phyloP scores from a whole-genome alignment of 2,329 filamentous ascomycete species.

The Trichoderma atrobrunneum region DNA sequence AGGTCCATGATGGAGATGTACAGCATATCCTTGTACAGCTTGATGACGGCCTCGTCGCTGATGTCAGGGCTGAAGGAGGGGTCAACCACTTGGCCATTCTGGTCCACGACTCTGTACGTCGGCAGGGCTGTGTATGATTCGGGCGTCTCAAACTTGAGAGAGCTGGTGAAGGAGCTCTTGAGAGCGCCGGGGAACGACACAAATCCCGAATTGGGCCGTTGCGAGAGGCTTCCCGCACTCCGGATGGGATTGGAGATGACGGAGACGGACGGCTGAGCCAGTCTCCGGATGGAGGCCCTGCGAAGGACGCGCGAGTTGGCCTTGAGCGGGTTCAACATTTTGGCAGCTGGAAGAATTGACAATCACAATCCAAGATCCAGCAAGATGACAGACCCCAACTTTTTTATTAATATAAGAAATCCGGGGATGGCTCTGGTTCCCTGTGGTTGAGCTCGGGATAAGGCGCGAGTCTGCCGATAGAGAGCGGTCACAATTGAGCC shows the following conservation, averaged over 20 bases:
- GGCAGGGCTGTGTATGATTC: constrained; percentile 72
- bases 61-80: constrained; percentile 66
- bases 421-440: neutral
- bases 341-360: neutral
- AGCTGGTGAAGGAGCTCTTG: constrained; percentile 85
- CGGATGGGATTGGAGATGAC: constrained; percentile 28
- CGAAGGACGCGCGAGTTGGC: constrained; percentile 12
- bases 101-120: constrained; percentile 89
- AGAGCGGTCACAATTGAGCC: constrained; percentile 33
- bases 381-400: neutral
- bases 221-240: constrained; percentile 50
- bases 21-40: constrained; percentile 65
- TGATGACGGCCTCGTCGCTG: constrained; percentile 57
- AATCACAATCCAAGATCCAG: neutral
- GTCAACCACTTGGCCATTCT: constrained; percentile 81
- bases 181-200: constrained; percentile 90
- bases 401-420: constrained; percentile 1
- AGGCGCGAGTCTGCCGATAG: constrained; percentile 14
- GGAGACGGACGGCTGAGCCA: constrained; percentile 6
- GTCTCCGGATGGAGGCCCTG: neutral
- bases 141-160: constrained; percentile 74
- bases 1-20: constrained; percentile 83
- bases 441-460: neutral
- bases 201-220: constrained; percentile 53
- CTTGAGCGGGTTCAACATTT: neutral